Evolutionary conservation across 2,329 filamentous ascomycete genomes (phyloP), one percentile per base, ranked within the genome.

Genomic region (Aureobasidium subglaciale): DNA sequence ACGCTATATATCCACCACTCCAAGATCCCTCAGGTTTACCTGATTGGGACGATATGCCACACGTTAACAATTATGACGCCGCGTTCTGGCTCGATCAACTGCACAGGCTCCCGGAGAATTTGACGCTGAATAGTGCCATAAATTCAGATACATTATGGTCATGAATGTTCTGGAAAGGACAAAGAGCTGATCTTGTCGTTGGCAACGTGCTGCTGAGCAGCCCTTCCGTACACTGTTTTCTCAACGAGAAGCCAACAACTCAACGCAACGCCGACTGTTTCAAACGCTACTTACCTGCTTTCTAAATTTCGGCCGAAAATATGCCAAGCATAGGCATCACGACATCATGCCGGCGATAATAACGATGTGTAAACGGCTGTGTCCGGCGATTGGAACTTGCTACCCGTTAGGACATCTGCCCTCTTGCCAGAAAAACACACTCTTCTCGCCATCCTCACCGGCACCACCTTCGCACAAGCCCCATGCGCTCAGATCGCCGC

Each of bases 401-500:
- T 16, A n/a, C n/a, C n/a, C n/a, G 22, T 30, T 49, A 25, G 30
- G 30, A 32, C n/a, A n/a, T n/a, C n/a, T n/a, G n/a, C n/a, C n/a
- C n/a, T n/a, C n/a, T n/a, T n/a, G n/a, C n/a, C n/a, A n/a, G n/a
- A n/a, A n/a, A n/a, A n/a, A n/a, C n/a, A n/a, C n/a, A n/a, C n/a
- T n/a, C 60, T 82, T 81, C 68, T 81, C 85, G 62, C 70, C 70
- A 35, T 81, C 81, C 66, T 81, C 85, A 43, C 79, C 80, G 34
- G 66, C 72, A 7, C 71, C 75, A 58, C 75, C 76, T 40, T 78
- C 81, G 11, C 85, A 84, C 76, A 88, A 93, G 0, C 87, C 88
- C 87, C 88, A 92, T n/a, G 82, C 76, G 1, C 86, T 90, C 45
- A 93, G 71, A 66, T 93, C 89, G 0, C 89, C 89, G 1, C 88